phyloP scores from a whole-genome alignment of 768 basidiomycete species.

The Lentinula guzmanii region DNA sequence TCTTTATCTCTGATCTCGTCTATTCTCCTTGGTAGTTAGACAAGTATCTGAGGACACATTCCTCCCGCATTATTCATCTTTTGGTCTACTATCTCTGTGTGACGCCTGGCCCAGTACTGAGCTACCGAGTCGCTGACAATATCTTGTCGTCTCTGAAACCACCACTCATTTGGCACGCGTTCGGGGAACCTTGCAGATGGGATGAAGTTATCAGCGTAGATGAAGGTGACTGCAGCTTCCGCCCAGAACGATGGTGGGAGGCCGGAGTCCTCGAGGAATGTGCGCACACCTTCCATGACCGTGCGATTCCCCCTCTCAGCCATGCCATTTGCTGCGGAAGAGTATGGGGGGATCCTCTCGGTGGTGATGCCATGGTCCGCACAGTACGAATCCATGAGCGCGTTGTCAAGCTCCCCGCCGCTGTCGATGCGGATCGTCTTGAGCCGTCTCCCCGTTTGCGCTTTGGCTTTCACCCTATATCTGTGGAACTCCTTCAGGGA shows the following conservation, averaged over 20 bases:
- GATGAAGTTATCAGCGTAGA: background rate
- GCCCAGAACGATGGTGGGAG: background rate
- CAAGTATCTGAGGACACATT: too few species aligned
- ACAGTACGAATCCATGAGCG: background rate
- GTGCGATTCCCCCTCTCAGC: constrained; percentile 17
- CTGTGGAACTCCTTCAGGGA: constrained; percentile 7
- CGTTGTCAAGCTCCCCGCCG: background rate
- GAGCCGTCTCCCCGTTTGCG: constrained; percentile 12
- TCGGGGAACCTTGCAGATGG: background rate
- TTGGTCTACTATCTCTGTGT: too few species aligned
- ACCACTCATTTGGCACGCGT: background rate
- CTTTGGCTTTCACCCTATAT: constrained; percentile 11
- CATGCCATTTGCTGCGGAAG: constrained; percentile 20
- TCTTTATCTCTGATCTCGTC: too few species aligned
- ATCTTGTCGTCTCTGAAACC: background rate
- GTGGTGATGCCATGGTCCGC: constrained; percentile 15
- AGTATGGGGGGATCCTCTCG: constrained; percentile 16
- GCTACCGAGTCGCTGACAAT: too few species aligned
- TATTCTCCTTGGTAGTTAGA: too few species aligned
- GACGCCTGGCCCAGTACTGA: too few species aligned
- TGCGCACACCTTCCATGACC: constrained; percentile 12
- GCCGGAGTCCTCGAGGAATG: background rate
- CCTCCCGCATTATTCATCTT: too few species aligned
- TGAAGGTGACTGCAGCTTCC: background rate
- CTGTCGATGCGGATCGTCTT: constrained; percentile 9